Evolutionary conservation across 768 basidiomycete species (phyloP).

Genomic region (Leccinellum albellum): DNA sequence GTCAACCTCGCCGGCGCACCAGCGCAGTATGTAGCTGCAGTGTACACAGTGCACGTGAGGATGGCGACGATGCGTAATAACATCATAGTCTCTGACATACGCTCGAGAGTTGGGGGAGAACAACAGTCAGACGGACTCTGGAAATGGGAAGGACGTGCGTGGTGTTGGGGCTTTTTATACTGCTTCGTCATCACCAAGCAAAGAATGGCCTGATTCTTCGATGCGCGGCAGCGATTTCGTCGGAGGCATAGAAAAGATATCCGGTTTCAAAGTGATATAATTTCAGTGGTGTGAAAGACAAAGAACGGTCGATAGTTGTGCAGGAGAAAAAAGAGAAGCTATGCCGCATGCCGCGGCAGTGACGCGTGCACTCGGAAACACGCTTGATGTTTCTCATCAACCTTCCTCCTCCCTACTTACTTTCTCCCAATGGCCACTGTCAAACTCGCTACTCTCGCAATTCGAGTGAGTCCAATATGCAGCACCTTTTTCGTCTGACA

Average conservation of each 20-base stretch:
- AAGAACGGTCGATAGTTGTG: too few relatives aligned
- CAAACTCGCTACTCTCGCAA: constrained; percentile 70
- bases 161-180: too few relatives aligned
- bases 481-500: neutral
- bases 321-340: too few relatives aligned
- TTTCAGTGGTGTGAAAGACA: too few relatives aligned
- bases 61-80: neutral
- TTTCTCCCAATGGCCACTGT: constrained; percentile 58
- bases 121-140: neutral
- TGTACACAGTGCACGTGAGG: neutral
- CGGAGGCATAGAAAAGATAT: too few relatives aligned
- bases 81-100: neutral
- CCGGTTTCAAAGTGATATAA: neutral
- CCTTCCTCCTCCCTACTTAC: neutral
- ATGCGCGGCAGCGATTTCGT: too few relatives aligned
- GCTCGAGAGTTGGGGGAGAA: neutral
- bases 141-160: neutral
- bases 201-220: too few relatives aligned
- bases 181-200: too few relatives aligned
- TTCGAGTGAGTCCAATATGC: constrained; percentile 50
- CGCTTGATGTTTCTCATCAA: neutral
- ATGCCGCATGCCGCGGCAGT: neutral
- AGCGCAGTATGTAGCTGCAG: neutral
- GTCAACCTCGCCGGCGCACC: neutral
- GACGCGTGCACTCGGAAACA: neutral